Base-by-base conservation (phyloP, 345 rosid species). In the Alliaria petiolata region DNA sequence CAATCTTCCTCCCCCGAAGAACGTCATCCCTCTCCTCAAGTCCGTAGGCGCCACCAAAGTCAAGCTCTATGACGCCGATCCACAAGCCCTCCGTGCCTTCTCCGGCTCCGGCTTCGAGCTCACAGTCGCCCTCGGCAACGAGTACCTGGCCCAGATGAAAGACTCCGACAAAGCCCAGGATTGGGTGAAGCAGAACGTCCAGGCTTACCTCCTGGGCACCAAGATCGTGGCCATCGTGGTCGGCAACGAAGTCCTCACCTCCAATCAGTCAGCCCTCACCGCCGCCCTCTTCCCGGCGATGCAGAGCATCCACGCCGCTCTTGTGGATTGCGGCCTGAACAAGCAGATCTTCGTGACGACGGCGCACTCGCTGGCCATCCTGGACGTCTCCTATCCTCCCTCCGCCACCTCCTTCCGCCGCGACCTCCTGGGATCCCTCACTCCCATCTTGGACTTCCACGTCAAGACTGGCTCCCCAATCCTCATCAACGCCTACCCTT, bases 21-120 rank as follows among this genome's bases (percentile, higher is more conserved):
- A 84, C 74, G 98, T 86, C 25, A 79, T 95, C 19, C 96, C 96
- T 1, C 86, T 91, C 6, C 90, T 90, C 38, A 95, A 90, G 70
- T 87, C 99, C 2, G 73, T 95, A 3, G 98, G 98, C n/a, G 98
- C 89, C 59, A 84, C 91, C 8, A 84, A 82, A 67, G 85, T 92
- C 20, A 95, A 92, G 83, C 92, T 95, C 44, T 95, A 92, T 74
- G 99, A 95, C 57, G 95, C 99, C 16, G 86, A 90, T 83, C 89
- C 92, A 1, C 78, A 59, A 38, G 96, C 93, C n/a, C 93, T 95
- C 19, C 74, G 76, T 4, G 90, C 99, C 44, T 95, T 95, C 62
- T 89, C 95, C 28, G 77, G 81, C 82, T 82, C 97, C 6, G 93
- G 85, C 16, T 80, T 95, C 39, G 97, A 90, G 54, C 88, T 95